Evolutionary conservation across 257 asterid species (phyloP).

Genomic region (Plantago ovata): DNA sequence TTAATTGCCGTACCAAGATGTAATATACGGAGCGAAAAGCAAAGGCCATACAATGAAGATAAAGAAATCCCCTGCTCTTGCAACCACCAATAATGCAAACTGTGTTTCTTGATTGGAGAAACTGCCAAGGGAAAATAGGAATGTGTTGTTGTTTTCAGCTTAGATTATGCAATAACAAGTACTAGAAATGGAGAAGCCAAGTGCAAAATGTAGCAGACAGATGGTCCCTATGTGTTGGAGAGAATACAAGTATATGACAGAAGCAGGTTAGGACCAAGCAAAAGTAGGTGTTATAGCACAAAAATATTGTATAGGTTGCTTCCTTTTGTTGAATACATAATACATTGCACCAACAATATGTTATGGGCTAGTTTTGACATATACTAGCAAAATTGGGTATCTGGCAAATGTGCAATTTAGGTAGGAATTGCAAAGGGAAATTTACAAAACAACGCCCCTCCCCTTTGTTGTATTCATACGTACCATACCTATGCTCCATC

Average conservation of each 20-base stretch:
- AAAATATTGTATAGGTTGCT: slow-evolving; percentile 20
- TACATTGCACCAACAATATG: too few species aligned
- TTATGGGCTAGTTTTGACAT: too few species aligned
- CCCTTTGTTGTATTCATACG: too few species aligned
- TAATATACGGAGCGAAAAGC: not conserved
- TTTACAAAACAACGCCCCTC: too few species aligned
- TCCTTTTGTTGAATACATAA: not conserved
- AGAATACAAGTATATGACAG: slow-evolving; percentile 20
- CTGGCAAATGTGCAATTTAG: too few species aligned
- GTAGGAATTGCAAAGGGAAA: too few species aligned
- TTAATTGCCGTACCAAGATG: too few species aligned
- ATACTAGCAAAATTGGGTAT: too few species aligned
- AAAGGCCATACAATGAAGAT: not conserved
- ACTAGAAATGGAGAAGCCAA: slow-evolving; percentile 2
- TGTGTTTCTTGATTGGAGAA: slow-evolving; percentile 11
- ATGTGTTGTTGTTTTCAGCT: slow-evolving; percentile 36
- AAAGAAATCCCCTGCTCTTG: not conserved
- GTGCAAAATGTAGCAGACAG: slow-evolving; percentile 30
- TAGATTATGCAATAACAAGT: slow-evolving; percentile 21
- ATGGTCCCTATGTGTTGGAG: slow-evolving; percentile 31
- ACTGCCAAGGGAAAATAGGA: slow-evolving; percentile 28
- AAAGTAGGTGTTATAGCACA: slow-evolving; percentile 10
- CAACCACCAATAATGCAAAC: slow-evolving; percentile 19
- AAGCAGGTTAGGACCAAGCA: slow-evolving; percentile 16
- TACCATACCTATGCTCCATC: too few species aligned